These are phyloP conservation scores for Arxiozyma telluris DNA, from an alignment of 1,139 yeast genomes.

Conservation along the genomic window DNA sequence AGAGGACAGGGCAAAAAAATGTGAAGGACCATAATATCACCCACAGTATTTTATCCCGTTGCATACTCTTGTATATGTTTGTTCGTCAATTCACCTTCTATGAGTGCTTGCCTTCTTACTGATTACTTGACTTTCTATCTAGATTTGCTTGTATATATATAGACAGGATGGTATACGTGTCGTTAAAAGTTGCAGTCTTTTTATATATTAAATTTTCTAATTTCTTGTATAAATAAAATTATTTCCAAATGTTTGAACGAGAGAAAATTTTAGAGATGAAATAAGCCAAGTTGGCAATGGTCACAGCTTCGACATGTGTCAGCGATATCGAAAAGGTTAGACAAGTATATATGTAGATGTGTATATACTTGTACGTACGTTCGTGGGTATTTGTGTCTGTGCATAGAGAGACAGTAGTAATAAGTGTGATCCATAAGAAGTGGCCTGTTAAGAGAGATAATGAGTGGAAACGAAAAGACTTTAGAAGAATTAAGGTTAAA, in stretches of 20 bases:
- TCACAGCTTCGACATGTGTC: not conserved
- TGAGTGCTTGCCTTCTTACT: not conserved
- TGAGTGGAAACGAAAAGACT: constrained; percentile 10
- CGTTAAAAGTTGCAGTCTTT: not conserved
- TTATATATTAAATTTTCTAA: too few relatives aligned
- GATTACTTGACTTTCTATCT: too few relatives aligned
- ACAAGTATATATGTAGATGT: too few relatives aligned
- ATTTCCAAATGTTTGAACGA: not conserved
- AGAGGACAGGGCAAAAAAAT: constrained; percentile 20
- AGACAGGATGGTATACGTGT: not conserved
- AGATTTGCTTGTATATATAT: not conserved
- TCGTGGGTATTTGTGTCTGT: not conserved
- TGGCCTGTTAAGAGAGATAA: not conserved
- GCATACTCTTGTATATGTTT: not conserved
- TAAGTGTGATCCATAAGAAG: not conserved
- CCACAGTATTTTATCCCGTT: not conserved
- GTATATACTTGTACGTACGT: too few relatives aligned
- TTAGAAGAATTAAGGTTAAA: constrained; percentile 24
- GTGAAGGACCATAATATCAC: not conserved
- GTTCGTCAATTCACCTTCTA: not conserved
- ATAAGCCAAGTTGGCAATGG: not conserved
- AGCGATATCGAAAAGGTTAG: not conserved
- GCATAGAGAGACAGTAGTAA: not conserved
- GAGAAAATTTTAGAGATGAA: not conserved
- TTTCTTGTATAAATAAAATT: too few relatives aligned